phyloP scores from a whole-genome alignment of 345 rosid species.

The Gossypium mustelinum region DNA sequence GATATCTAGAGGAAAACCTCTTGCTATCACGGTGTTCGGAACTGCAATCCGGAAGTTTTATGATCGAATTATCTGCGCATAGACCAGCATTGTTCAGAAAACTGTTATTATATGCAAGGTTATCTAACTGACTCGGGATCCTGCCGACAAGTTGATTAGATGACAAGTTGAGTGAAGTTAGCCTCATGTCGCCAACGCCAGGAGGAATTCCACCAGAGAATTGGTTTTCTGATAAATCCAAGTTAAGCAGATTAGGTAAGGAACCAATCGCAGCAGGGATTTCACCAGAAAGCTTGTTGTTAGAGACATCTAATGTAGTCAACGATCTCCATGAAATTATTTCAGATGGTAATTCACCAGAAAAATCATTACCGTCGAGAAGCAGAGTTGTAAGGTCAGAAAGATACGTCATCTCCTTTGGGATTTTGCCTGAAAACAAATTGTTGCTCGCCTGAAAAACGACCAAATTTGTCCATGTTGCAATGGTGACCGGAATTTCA shows the following conservation, averaged over 20 bases:
- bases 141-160: slow-evolving; percentile 62
- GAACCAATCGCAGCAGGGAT: slow-evolving; percentile 62
- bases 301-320: slow-evolving; percentile 44
- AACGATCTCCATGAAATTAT: slow-evolving; percentile 65
- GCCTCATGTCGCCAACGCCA: slow-evolving; percentile 45
- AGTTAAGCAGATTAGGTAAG: slow-evolving; percentile 40
- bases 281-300: slow-evolving; percentile 60
- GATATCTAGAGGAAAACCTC: slow-evolving; percentile 38
- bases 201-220: slow-evolving; percentile 66
- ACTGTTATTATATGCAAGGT: slow-evolving; percentile 61
- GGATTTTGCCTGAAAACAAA: slow-evolving; percentile 55
- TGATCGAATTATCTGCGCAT: slow-evolving; percentile 45
- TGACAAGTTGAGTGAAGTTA: slow-evolving; percentile 51
- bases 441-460: slow-evolving; percentile 70
- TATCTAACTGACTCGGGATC: slow-evolving; percentile 50
- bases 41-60: slow-evolving; percentile 57
- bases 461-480: slow-evolving; percentile 48
- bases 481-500: slow-evolving; percentile 45
- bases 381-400: slow-evolving; percentile 35
- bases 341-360: slow-evolving; percentile 58
- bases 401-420: slow-evolving; percentile 53
- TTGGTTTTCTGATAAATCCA: slow-evolving; percentile 70
- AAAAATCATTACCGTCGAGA: slow-evolving; percentile 58
- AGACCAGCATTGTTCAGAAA: slow-evolving; percentile 68
- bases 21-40: slow-evolving; percentile 19